Evolutionary conservation across 2,329 filamentous ascomycete species (phyloP).

Genomic region (Fusarium nurragi): DNA sequence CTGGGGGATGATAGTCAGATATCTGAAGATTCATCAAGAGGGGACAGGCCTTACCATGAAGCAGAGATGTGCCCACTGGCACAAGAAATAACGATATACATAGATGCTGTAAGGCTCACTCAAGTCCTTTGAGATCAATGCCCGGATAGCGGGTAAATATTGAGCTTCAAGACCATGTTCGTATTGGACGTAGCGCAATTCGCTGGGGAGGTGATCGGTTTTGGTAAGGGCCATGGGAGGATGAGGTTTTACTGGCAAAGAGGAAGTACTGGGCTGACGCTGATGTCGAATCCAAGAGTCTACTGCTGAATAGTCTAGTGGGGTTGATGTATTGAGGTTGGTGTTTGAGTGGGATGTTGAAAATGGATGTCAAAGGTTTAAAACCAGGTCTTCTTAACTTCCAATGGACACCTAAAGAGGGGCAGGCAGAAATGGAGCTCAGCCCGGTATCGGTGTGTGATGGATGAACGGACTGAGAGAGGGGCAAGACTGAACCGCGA

Average conservation of each 20-base stretch:
- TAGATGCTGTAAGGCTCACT: conserved; percentile 99
- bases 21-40: neutral
- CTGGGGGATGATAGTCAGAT: conserved; percentile 50
- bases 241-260: neutral
- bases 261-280: neutral
- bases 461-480: no score
- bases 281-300: neutral
- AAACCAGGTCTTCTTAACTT: conserved; percentile 21
- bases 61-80: conserved; percentile 97
- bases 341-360: conserved; percentile 12
- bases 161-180: conserved; percentile 67
- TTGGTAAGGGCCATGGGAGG: conserved; percentile 49
- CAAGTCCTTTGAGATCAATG: conserved; percentile 93
- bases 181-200: conserved; percentile 70
- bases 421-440: conserved; percentile 35
- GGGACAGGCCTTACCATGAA: conserved; percentile 74
- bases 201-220: conserved; percentile 52
- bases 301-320: neutral
- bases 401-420: conserved; percentile 29
- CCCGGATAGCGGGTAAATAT: conserved; percentile 86
- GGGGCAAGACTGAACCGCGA: conserved; percentile 1
- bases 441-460: conserved; percentile 35
- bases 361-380: conserved; percentile 16
- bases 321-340: neutral
- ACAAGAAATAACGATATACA: conserved; percentile 97